phyloP scores from a whole-genome alignment of 768 basidiomycete species.

The Russula lepida region DNA sequence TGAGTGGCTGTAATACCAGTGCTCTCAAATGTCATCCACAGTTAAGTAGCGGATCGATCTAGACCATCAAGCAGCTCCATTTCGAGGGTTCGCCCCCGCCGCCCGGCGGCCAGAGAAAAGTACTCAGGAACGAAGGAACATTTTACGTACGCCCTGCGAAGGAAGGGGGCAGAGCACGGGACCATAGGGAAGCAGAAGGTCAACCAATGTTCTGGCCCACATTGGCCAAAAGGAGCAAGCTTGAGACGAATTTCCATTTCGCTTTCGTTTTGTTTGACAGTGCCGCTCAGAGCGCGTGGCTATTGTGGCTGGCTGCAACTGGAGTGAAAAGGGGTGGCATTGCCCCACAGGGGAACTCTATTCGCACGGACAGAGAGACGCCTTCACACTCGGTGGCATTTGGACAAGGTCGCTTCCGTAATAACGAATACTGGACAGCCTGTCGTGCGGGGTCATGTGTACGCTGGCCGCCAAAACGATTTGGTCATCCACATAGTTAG shows the following conservation, averaged over 20 bases:
- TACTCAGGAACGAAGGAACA: slow-evolving; percentile 2
- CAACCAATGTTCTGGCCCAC: not conserved
- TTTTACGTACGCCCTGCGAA: not conserved
- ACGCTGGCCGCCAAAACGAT: not conserved
- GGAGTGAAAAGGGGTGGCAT: slow-evolving; percentile 1
- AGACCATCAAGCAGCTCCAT: not conserved
- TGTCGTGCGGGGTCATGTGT: slow-evolving; percentile 10
- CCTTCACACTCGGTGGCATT: slow-evolving; percentile 1
- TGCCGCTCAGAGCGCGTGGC: not conserved
- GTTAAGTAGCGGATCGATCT: not conserved
- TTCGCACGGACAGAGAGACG: slow-evolving; percentile 5
- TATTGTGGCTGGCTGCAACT: not conserved
- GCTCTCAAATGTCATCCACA: not conserved
- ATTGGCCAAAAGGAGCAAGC: slow-evolving; percentile 9
- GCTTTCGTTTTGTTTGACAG: not conserved
- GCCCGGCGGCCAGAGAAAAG: not conserved
- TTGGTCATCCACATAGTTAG: not conserved
- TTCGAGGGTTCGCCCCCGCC: not conserved
- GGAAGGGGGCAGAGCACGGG: not conserved
- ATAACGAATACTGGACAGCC: not conserved
- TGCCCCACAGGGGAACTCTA: not conserved
- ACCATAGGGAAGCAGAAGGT: not conserved
- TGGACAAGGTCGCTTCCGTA: slow-evolving; percentile 1
- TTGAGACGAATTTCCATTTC: slow-evolving; percentile 5
- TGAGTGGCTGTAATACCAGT: not conserved